These are phyloP conservation scores for Xylaria longipes DNA, from an alignment of 495 filamentous ascomycete species.

Conservation along the genomic window DNA sequence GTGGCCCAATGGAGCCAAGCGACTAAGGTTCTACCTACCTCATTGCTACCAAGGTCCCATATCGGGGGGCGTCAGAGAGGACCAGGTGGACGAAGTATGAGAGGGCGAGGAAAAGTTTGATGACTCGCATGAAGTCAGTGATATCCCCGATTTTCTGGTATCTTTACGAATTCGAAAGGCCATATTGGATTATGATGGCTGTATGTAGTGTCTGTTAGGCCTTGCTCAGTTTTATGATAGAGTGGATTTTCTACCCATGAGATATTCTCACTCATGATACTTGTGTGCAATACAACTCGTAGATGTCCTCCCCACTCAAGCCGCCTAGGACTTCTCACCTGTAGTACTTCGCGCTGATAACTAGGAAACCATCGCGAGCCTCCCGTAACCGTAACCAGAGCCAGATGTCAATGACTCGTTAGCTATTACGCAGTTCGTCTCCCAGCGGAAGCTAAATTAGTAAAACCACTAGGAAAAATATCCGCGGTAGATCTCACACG, in stretches of 20 bases:
- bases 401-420: conserved; percentile 16
- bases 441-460: conserved; percentile 13
- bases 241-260: conserved; percentile 1
- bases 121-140: conserved; percentile 18
- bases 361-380: neutral
- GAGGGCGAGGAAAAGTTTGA: conserved; percentile 6
- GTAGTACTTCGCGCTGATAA: conserved; percentile 1
- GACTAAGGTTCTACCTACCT: neutral
- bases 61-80: neutral
- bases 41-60: neutral
- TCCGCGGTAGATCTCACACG: neutral
- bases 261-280: neutral
- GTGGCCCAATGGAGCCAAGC: conserved; percentile 33
- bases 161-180: neutral
- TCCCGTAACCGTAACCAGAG: neutral
- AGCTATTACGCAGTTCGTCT: neutral
- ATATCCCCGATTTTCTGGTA: conserved; percentile 16
- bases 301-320: neutral
- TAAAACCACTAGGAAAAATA: neutral
- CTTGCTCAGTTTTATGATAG: neutral
- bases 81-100: neutral
- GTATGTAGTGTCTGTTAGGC: conserved; percentile 11
- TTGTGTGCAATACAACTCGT: neutral
- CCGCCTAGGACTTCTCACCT: neutral
- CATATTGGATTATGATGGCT: neutral